Conservation (phyloP, 352 stramenopile genomes). For the Phytopythium montanum region DNA sequence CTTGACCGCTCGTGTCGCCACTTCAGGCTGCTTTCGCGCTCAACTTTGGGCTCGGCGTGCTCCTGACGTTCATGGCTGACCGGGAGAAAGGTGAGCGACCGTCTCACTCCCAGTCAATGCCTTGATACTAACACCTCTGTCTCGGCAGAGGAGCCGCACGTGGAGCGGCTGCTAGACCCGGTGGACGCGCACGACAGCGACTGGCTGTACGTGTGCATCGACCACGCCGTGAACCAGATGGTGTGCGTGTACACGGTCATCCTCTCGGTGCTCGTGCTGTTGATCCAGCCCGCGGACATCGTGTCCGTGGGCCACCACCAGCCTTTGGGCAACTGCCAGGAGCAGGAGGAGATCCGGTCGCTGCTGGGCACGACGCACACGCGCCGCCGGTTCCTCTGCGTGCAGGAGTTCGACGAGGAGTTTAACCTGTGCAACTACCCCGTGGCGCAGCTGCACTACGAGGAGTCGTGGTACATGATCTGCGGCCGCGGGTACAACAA, state of each 20-base stretch:
- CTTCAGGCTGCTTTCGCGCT: slow-evolving; percentile 53
- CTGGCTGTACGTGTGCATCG: slow-evolving; percentile 68
- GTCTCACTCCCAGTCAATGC: background rate
- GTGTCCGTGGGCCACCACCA: slow-evolving; percentile 77
- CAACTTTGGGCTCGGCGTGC: slow-evolving; percentile 40
- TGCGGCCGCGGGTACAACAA: slow-evolving; percentile 66
- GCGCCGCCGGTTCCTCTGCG: slow-evolving; percentile 71
- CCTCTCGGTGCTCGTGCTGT: slow-evolving; percentile 48
- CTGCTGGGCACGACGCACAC: slow-evolving; percentile 49
- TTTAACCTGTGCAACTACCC: slow-evolving; percentile 84
- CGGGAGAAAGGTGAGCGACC: slow-evolving; percentile 37
- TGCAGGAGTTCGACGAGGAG: slow-evolving; percentile 79
- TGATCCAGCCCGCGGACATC: slow-evolving; percentile 65
- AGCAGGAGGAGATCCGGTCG: slow-evolving; percentile 56
- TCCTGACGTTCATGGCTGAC: slow-evolving; percentile 72
- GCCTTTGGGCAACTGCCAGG: slow-evolving; percentile 59
- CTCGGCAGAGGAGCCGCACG: slow-evolving; percentile 37
- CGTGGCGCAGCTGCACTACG: slow-evolving; percentile 59
- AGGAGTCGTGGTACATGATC: slow-evolving; percentile 85
- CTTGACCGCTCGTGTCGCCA: background rate
- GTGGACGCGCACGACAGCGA: slow-evolving; percentile 80
- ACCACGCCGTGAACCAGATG: slow-evolving; percentile 83
- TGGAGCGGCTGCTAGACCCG: slow-evolving; percentile 50
- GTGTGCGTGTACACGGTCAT: slow-evolving; percentile 68
- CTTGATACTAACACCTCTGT: slow-evolving; percentile 2